Base-by-base conservation (phyloP, 139 green algal genomes). In the Chlamydomonas incerta region DNA sequence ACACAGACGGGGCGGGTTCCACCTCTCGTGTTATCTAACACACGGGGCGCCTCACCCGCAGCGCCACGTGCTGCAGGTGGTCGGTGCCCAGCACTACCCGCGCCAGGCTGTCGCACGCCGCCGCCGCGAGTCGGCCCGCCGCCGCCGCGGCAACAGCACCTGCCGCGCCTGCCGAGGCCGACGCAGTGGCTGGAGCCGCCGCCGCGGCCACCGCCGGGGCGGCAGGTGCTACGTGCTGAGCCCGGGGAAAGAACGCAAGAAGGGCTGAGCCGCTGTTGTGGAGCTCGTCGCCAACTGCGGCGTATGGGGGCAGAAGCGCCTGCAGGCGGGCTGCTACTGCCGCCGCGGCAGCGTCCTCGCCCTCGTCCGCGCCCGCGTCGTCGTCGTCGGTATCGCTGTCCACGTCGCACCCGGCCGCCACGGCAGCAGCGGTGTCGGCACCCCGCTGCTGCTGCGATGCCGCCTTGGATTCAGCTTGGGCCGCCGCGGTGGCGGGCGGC, bases 1-100 rank as follows among this genome's bases (percentile, higher is more conserved):
- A n/a, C n/a, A n/a, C n/a, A n/a, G n/a, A n/a, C n/a, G n/a, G n/a
- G n/a, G n/a, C n/a, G n/a, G n/a, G 41, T 8, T 50, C 41, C 41
- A 5, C 8, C 8, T 50, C 41, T 50, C 41, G 41, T 50, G 41
- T 63, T 63, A 24, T 10, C 55, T 23, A 26, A 23, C 55, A 63
- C 55, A 63, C 55, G n/a, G n/a, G n/a, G n/a, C n/a, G n/a, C n/a
- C n/a, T n/a, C 41, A 83, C 77, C 62, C 46, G 28, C 41, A 83
- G 60, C 41, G 31, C 37, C 63, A 83, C 63, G 41, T 83, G 77
- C 9, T 34, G 37, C 47, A 83, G 62, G 0, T 66, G 63, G 41
- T 72, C 63, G 10, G 29, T 83, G 5, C 77, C 77, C 60, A 83
- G 63, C 15, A 5, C 63, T 63, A 83, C 34, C 2, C 77, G 77